phyloP scores from a whole-genome alignment of 176 grass and related monocot species.

The Zizania latifolia region DNA sequence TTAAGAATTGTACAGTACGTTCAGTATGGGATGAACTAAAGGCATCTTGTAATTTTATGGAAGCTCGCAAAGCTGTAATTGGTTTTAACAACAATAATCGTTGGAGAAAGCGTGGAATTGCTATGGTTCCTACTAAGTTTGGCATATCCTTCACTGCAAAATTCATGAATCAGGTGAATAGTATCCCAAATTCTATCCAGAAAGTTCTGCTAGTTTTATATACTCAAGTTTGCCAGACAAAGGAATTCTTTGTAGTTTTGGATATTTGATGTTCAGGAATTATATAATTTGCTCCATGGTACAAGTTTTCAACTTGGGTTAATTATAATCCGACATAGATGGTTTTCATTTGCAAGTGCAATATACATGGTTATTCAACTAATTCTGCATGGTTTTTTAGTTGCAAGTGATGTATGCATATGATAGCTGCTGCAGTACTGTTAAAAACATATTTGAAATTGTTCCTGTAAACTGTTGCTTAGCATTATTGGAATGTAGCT shows the following conservation, averaged over 20 bases:
- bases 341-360: not conserved
- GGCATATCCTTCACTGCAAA: constrained; percentile 84
- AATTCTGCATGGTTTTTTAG: not conserved
- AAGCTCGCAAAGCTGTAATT: constrained; percentile 37
- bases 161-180: constrained; percentile 85
- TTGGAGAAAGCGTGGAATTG: constrained; percentile 83
- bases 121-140: constrained; percentile 93
- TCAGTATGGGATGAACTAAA: constrained; percentile 89
- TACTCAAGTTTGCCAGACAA: not conserved
- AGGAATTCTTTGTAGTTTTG: not conserved
- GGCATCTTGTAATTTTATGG: constrained; percentile 67
- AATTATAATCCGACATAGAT: not conserved
- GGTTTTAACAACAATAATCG: constrained; percentile 70
- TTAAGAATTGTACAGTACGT: constrained; percentile 59
- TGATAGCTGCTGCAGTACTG: not conserved
- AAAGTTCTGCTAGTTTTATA: not conserved
- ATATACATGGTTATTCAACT: not conserved
- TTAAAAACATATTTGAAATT: not conserved
- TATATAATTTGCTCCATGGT: not conserved
- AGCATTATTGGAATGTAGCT: not conserved
- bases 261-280: constrained; percentile 2
- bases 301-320: not conserved
- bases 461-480: constrained; percentile 3
- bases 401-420: not conserved
- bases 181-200: not conserved